Conservation (phyloP, 208 protist species). For the Endotrypanum monterogeii region DNA sequence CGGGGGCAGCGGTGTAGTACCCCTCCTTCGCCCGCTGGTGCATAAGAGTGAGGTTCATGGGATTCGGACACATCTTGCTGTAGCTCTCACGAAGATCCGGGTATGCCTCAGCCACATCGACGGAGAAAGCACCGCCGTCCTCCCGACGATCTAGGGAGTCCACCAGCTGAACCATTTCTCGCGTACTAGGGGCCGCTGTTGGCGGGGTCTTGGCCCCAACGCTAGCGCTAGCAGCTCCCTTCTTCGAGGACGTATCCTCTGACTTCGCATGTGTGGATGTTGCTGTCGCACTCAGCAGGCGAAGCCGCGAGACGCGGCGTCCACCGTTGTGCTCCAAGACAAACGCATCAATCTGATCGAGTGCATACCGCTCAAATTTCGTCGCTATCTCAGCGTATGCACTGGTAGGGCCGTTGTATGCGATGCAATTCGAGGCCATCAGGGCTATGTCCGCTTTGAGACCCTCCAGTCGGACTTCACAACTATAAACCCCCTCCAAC, state of each 20-base stretch:
- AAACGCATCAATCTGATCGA: conserved; percentile 64
- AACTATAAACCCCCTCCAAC: conserved; percentile 57
- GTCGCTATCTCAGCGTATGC: conserved; percentile 50
- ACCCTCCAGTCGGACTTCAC: conserved; percentile 48
- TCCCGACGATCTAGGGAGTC: conserved; percentile 67
- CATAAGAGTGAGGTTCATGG: conserved; percentile 83
- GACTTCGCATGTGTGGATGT: neutral
- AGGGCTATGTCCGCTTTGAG: conserved; percentile 72
- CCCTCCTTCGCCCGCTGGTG: conserved; percentile 59
- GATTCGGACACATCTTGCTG: conserved; percentile 62
- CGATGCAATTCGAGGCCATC: conserved; percentile 87
- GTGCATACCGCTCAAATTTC: conserved; percentile 69
- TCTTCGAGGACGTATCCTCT: conserved; percentile 2
- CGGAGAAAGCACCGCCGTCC: conserved; percentile 71
- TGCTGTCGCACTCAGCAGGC: conserved; percentile 22
- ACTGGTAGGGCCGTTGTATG: conserved; percentile 72
- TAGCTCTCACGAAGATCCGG: conserved; percentile 73
- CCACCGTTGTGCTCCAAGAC: conserved; percentile 60
- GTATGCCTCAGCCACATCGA: conserved; percentile 79
- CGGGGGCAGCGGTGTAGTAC: conserved; percentile 41
- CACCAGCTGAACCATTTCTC: conserved; percentile 60
- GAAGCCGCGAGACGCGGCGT: conserved; percentile 63
- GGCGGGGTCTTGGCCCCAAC: neutral
- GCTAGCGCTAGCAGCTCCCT: neutral
- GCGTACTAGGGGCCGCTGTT: neutral